Conservation (phyloP, 208 protist genomes). For the Borovskyia barvae region DNA sequence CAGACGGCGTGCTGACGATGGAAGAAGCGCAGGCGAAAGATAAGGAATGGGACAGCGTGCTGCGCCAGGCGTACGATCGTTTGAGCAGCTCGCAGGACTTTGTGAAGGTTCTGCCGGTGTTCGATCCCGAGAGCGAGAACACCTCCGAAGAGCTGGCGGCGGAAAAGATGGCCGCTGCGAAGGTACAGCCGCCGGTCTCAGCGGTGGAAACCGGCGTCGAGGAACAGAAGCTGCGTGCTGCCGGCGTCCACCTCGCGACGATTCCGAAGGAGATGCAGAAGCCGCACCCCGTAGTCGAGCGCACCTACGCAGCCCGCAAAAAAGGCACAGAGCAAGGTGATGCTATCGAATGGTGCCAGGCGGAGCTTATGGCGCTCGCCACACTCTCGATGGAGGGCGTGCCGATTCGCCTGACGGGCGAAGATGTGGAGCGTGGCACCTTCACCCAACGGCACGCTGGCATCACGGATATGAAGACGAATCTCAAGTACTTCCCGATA, state of each 20-base stretch:
- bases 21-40: slow-evolving; percentile 66
- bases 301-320: slow-evolving; percentile 83
- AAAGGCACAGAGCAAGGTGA: slow-evolving; percentile 87
- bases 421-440: slow-evolving; percentile 99
- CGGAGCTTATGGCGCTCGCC: slow-evolving; percentile 94
- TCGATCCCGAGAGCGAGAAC: slow-evolving; percentile 79
- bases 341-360: slow-evolving; percentile 94
- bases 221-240: slow-evolving; percentile 45
- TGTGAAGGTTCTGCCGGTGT: slow-evolving; percentile 67
- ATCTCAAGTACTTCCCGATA: slow-evolving; percentile 85
- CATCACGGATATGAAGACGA: slow-evolving; percentile 94
- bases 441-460: slow-evolving; percentile 97
- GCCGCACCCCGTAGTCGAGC: slow-evolving; percentile 85
- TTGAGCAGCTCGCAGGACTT: slow-evolving; percentile 82
- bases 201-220: slow-evolving; percentile 75
- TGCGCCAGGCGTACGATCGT: slow-evolving; percentile 83
- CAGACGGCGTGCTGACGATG: slow-evolving; percentile 72
- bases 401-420: slow-evolving; percentile 92
- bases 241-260: slow-evolving; percentile 82
- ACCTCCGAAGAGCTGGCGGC: slow-evolving; percentile 46
- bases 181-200: slow-evolving; percentile 27
- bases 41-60: slow-evolving; percentile 62
- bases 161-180: slow-evolving; percentile 32
- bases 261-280: slow-evolving; percentile 88
- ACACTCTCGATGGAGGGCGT: slow-evolving; percentile 92